Conservation (phyloP, 2,329 filamentous ascomycete genomes). For the Fusarium musae region DNA sequence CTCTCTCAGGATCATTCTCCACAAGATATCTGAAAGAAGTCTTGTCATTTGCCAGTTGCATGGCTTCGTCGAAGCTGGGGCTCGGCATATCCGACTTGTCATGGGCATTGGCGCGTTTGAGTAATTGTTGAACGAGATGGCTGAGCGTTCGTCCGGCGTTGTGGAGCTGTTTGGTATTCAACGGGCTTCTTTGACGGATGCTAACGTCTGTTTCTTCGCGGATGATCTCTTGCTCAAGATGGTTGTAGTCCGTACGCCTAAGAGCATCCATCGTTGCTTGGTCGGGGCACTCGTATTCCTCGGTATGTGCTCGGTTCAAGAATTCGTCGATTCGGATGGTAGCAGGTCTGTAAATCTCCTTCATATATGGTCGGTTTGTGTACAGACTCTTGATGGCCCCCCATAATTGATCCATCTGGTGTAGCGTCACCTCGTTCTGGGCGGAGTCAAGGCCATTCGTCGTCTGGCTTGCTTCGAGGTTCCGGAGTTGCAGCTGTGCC, state of each 20-base stretch:
- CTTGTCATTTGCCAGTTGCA: slow-evolving; percentile 28
- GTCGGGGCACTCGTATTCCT: slow-evolving; percentile 45
- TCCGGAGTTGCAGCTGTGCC: slow-evolving; percentile 50
- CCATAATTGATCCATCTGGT: slow-evolving; percentile 50
- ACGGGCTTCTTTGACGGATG: slow-evolving; percentile 37
- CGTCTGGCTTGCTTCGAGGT: slow-evolving; percentile 33
- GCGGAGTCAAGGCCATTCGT: slow-evolving; percentile 13
- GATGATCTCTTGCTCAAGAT: slow-evolving; percentile 45
- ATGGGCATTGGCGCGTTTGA: slow-evolving; percentile 43
- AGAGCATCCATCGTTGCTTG: slow-evolving; percentile 34
- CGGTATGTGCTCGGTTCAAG: slow-evolving; percentile 41
- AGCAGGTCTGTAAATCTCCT: slow-evolving; percentile 49
- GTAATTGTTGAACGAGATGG: slow-evolving; percentile 46
- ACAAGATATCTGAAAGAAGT: slow-evolving; percentile 42
- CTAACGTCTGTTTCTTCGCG: slow-evolving; percentile 43
- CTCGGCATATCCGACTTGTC: slow-evolving; percentile 37
- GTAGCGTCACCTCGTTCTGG: slow-evolving; percentile 30
- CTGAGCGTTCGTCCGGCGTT: slow-evolving; percentile 43
- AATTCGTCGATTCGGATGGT: slow-evolving; percentile 44
- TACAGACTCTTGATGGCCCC: slow-evolving; percentile 46
- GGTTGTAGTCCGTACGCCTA: slow-evolving; percentile 45
- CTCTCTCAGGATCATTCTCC: slow-evolving; percentile 43
- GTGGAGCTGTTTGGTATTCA: slow-evolving; percentile 43
- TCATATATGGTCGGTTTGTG: slow-evolving; percentile 50
- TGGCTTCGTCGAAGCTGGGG: slow-evolving; percentile 47